Percentiles rank a stretch among this genome's conserved stretches.
Evolutionary conservation across 1,139 yeast species (phyloP).

Genomic region (Arxiozyma slooffiae): DNA sequence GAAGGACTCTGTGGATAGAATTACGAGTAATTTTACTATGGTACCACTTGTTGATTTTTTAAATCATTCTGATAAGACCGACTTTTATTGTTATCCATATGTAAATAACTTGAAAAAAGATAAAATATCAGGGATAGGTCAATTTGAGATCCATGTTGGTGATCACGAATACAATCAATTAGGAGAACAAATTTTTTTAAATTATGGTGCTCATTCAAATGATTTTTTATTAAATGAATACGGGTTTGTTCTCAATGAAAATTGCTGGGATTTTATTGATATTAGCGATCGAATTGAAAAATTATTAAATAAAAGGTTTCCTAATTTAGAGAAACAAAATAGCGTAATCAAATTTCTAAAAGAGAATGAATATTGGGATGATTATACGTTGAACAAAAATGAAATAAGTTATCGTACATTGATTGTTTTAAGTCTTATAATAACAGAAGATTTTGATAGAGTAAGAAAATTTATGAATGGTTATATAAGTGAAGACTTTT

Average conservation of each 20-base stretch:
- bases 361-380: constrained; percentile 52
- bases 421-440: constrained; percentile 53
- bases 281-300: constrained; percentile 38
- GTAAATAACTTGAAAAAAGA: constrained; percentile 10
- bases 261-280: constrained; percentile 66
- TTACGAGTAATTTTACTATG: constrained; percentile 63
- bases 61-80: constrained; percentile 53
- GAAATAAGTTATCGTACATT: constrained; percentile 64
- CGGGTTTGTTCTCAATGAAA: constrained; percentile 56
- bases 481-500: constrained; percentile 24
- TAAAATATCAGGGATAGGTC: constrained; percentile 14
- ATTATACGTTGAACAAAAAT: constrained; percentile 50
- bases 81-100: constrained; percentile 22
- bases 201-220: constrained; percentile 85
- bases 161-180: constrained; percentile 25
- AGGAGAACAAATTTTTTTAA: constrained; percentile 56
- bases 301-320: constrained; percentile 30
- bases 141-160: constrained; percentile 22
- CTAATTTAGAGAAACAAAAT: constrained; percentile 16
- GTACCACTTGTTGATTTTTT: constrained; percentile 87
- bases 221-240: constrained; percentile 75
- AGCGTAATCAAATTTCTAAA: constrained; percentile 41
- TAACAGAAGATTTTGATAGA: constrained; percentile 18
- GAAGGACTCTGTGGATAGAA: constrained; percentile 26
- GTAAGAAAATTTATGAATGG: constrained; percentile 25